Base-by-base conservation (phyloP, 164 flowering plant genomes). In the Berberis vulgaris region DNA sequence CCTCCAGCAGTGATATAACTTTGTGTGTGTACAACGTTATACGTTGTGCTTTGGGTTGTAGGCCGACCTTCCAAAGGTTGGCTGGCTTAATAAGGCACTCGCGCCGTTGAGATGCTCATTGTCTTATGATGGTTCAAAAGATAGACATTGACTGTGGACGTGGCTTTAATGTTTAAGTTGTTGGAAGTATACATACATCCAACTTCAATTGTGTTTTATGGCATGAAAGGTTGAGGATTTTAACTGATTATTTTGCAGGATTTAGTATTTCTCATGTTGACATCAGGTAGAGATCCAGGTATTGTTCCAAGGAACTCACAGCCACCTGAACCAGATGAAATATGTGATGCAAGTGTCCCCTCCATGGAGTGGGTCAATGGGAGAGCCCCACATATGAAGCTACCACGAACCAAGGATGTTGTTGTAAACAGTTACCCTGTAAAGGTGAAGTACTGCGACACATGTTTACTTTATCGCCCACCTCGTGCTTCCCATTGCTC, bases 401-500 rank as follows among this genome's bases (percentile, higher is more conserved):
- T 89, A 60, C 92, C 98, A 0, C 76, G 86, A 54, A 83, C 85
- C 4, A 91, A 82, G 65, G 95, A 91, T 70, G 81, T 89, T 12
- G 53, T 63, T 8, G 81, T 89, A 6, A 91, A 91, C 80, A 91
- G 89, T 45, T 81, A 84, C 57, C 54, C 73, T 1, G 76, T 91
- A 40, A 91, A 81, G 70, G 95, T 91, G 59, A 91, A 91, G 78
- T 91, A 61, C 71, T 91, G 98, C 60, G 98, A 91, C 42, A 89
- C 98, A 44, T 91, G 98, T 73, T 63, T 86, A 72, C 82, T 89
- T 26, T 91, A 86, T 78, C 95, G 98, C 53, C 95, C 91, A 7
- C 91, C 90, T 1, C 90, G 98, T 44, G 84, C 89, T 67, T 92
- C 96, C 53, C 96, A 92, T 74, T 92, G 98, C 77, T 92, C 96